Conservation (phyloP, 805 yeast genomes). For the Priceomyces fermenticarens region DNA sequence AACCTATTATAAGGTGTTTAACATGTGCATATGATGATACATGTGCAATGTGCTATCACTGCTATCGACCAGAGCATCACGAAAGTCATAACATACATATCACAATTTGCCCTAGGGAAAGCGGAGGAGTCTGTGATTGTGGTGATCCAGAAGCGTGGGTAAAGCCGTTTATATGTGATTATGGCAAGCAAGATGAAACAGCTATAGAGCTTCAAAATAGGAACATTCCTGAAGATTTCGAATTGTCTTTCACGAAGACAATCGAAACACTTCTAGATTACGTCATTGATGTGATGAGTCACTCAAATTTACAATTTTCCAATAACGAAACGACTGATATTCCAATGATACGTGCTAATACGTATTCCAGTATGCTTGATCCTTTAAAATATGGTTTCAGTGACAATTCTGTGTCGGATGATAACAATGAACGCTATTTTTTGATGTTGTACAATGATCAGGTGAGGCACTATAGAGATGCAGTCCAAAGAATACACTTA, state of each 20-base stretch:
- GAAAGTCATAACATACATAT: slow-evolving; percentile 68
- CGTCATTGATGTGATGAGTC: slow-evolving; percentile 58
- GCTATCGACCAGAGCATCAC: slow-evolving; percentile 71
- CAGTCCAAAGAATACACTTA: slow-evolving; percentile 57
- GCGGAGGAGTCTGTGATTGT: slow-evolving; percentile 84
- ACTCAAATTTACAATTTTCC: slow-evolving; percentile 40
- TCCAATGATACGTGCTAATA: slow-evolving; percentile 24
- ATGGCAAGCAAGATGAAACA: slow-evolving; percentile 12
- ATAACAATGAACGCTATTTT: slow-evolving; percentile 47
- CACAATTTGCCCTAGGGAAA: slow-evolving; percentile 60
- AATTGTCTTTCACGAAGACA: slow-evolving; percentile 33
- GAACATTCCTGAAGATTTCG: slow-evolving; percentile 44
- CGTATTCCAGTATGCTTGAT: slow-evolving; percentile 32
- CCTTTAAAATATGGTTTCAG: slow-evolving; percentile 45
- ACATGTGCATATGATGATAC: slow-evolving; percentile 80
- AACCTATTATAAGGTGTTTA: slow-evolving; percentile 74
- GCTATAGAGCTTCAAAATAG: slow-evolving; percentile 3
- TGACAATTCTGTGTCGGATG: slow-evolving; percentile 16
- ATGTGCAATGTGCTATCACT: slow-evolving; percentile 75
- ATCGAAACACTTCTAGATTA: slow-evolving; percentile 54
- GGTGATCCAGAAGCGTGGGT: slow-evolving; percentile 89
- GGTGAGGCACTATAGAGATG: slow-evolving; percentile 70
- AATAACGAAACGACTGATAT: slow-evolving; percentile 22
- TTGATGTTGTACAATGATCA: slow-evolving; percentile 77
- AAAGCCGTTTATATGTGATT: slow-evolving; percentile 47